Conservation (phyloP, 2,329 filamentous ascomycete species). For the Fusarium tricinctum region DNA sequence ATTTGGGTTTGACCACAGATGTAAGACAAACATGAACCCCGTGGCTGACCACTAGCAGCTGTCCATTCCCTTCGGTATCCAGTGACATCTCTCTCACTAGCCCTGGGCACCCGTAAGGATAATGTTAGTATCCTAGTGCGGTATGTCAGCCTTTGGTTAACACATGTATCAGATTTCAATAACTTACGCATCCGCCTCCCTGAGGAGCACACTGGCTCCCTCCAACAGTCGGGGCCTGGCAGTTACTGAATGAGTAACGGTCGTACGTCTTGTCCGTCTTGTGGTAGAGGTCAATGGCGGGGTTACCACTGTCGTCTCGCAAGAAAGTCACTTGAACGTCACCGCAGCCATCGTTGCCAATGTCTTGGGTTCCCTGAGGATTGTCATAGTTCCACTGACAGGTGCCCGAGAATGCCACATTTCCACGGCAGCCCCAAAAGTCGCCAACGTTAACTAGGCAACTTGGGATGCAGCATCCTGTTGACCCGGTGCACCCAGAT, state of each 20-base stretch:
- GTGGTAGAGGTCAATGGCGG: constrained; percentile 1
- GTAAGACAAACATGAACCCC: no score
- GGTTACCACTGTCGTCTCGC: not conserved
- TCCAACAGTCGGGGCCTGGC: not conserved
- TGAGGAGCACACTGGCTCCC: constrained; percentile 1
- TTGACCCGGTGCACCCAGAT: not conserved
- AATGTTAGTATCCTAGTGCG: not conserved
- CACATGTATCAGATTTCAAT: not conserved
- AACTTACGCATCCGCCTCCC: constrained; percentile 4
- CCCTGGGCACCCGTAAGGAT: not conserved
- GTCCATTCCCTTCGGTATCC: no score
- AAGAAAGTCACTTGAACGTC: constrained; percentile 5
- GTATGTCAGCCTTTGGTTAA: not conserved
- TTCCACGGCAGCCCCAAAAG: constrained; percentile 2
- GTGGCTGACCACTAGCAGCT: no score
- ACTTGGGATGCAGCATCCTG: not conserved
- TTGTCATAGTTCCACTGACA: constrained; percentile 1
- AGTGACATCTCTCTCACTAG: not conserved
- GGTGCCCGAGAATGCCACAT: constrained; percentile 1
- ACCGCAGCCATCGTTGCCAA: not conserved
- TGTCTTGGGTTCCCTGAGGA: not conserved
- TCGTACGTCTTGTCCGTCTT: not conserved
- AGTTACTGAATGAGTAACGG: constrained; percentile 1
- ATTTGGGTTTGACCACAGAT: no score
- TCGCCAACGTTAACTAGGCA: not conserved